Base-by-base conservation (phyloP, 202 grass and related monocot genomes). In the Musa balbisiana region DNA sequence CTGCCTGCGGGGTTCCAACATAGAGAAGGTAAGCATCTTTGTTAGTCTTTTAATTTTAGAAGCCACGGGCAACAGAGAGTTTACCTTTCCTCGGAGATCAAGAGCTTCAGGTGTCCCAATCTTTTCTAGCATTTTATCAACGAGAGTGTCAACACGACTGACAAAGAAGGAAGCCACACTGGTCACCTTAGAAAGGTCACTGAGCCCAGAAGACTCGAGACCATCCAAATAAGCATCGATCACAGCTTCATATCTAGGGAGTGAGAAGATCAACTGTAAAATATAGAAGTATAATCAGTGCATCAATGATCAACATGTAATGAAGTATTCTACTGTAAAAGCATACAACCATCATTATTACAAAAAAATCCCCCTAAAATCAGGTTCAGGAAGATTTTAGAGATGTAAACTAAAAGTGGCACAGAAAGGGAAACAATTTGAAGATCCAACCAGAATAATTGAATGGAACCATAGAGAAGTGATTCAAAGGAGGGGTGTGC, bases 101-200 rank as follows among this genome's bases (percentile, higher is more conserved):
- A 99, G 91, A 2, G 91, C 95, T 82, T 99, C 91, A 72, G 95
- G 95, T 84, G 91, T 92, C 79, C 91, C 95, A 26, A 90, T 95
- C 80, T 99, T 95, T 83, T 95, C 95, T 1, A 99, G 91, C 89
- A 88, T 80, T 87, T 99, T 99, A 80, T 99, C 95, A 72, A 99
- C 65, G 69, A 99, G 91, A 27, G 50, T 71, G 86, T 99, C 95
- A 8, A 99, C 95, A 78, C 95, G 87, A 25, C 95, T 99, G 62
- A 99, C 95, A 74, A 99, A 99, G 78, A 99, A 99, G 5, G 95
- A 99, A 23, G 95, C 95, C 10, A 99, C 95, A 85, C 95, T 99
- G 21, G 91, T 99, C n/a, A 99, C 78, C 75, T 87, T 90, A 16
- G 95, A 94, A 19, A 99, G 80, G 80, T 99, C 89, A 60, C 81